Percentiles rank a stretch among this genome's conserved stretches.
phyloP scores from a whole-genome alignment of 2,329 filamentous ascomycete species.

The Colletotrichum truncatum region DNA sequence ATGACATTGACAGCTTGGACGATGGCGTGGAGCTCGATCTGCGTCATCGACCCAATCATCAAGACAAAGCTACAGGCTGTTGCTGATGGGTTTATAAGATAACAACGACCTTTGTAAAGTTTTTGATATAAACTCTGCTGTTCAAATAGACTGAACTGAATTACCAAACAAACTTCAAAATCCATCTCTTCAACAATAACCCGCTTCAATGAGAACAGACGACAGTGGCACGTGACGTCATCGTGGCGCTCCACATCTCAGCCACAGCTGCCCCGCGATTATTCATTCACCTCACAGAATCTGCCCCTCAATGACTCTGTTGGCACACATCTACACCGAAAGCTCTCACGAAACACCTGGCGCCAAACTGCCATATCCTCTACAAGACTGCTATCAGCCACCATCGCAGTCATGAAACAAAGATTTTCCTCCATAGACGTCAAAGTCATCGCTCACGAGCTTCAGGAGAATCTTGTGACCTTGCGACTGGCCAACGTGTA shows the following conservation, averaged over 20 bases:
- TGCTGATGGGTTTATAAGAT: too few relatives aligned
- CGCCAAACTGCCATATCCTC: neutral
- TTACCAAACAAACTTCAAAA: too few relatives aligned
- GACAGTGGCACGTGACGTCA: slow-evolving; percentile 24
- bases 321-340: neutral
- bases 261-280: slow-evolving; percentile 31
- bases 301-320: slow-evolving; percentile 22
- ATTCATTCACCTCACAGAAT: slow-evolving; percentile 16
- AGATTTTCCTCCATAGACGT: slow-evolving; percentile 83
- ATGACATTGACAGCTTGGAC: neutral
- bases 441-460: slow-evolving; percentile 92
- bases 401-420: slow-evolving; percentile 73
- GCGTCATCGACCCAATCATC: too few relatives aligned
- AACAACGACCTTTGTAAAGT: too few relatives aligned
- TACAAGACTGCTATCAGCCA: neutral
- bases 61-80: too few relatives aligned
- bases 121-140: too few relatives aligned
- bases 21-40: neutral
- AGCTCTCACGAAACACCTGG: neutral
- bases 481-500: slow-evolving; percentile 94
- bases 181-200: too few relatives aligned
- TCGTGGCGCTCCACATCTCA: slow-evolving; percentile 15
- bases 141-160: too few relatives aligned
- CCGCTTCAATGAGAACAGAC: neutral
- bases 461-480: slow-evolving; percentile 77